A percentile compares a stretch with the other conserved stretches of the same genome.
Evolutionary conservation across 441 rosid genomes (phyloP).

Genomic region (Theobroma grandiflorum): DNA sequence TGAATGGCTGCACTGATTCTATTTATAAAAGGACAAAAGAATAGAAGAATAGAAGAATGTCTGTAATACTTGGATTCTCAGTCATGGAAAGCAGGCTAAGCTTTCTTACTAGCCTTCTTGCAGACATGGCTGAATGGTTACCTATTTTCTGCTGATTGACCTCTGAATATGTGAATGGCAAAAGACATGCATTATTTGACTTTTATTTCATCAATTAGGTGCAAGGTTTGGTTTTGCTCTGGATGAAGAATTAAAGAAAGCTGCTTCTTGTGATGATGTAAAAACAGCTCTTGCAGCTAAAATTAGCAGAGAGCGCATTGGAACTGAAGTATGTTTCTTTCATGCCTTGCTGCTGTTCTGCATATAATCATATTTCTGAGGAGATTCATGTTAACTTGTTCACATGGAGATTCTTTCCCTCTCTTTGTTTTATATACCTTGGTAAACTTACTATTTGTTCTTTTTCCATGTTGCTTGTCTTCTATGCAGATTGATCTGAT

Average conservation of each 20-base stretch:
- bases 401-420: neutral
- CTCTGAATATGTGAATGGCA: neutral
- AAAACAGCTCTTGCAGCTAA: conserved; percentile 84
- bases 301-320: conserved; percentile 93
- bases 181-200: conserved; percentile 10
- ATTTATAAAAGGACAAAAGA: neutral
- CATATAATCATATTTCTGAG: neutral
- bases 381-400: conserved; percentile 23
- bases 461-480: conserved; percentile 15
- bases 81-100: conserved; percentile 5
- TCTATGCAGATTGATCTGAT: conserved; percentile 83
- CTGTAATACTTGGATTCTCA: neutral
- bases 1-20: neutral
- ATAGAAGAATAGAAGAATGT: neutral
- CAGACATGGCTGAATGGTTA: neutral
- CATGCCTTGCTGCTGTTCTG: neutral
- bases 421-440: neutral
- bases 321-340: conserved; percentile 75
- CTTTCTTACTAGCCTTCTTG: neutral
- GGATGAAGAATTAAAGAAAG: conserved; percentile 76
- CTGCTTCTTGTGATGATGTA: conserved; percentile 83
- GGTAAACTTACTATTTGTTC: conserved; percentile 13
- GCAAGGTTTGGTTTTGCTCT: conserved; percentile 84
- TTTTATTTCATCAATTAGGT: conserved; percentile 53
- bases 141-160: neutral